Percentiles rank a stretch among this genome's conserved stretches.
phyloP scores from a whole-genome alignment of 305 asterid species.

The Ilex paraguariensis region DNA sequence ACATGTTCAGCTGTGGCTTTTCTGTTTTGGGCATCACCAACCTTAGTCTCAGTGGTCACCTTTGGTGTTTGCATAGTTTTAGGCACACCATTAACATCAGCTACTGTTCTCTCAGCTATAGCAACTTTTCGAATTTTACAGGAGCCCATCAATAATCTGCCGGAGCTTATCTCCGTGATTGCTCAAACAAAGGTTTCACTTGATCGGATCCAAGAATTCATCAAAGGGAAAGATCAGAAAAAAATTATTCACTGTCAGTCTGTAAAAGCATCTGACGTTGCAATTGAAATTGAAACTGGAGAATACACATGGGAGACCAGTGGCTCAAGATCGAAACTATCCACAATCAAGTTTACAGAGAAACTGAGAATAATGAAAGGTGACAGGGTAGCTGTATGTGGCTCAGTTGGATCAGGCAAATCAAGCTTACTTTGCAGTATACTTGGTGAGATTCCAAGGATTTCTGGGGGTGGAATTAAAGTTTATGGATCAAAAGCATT shows the following conservation, averaged over 20 bases:
- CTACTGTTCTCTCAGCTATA: slow-evolving; percentile 67
- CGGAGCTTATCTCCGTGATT: slow-evolving; percentile 66
- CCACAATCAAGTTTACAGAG: slow-evolving; percentile 41
- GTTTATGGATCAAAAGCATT: slow-evolving; percentile 58
- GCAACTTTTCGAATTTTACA: slow-evolving; percentile 83
- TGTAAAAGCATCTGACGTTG: slow-evolving; percentile 28
- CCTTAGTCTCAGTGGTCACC: slow-evolving; percentile 64
- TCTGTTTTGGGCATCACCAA: slow-evolving; percentile 88
- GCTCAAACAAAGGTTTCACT: slow-evolving; percentile 75
- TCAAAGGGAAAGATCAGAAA: slow-evolving; percentile 47
- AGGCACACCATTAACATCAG: slow-evolving; percentile 60
- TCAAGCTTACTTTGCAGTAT: slow-evolving; percentile 64
- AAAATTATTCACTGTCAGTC: slow-evolving; percentile 20
- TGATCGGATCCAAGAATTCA: slow-evolving; percentile 51
- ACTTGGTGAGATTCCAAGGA: slow-evolving; percentile 64
- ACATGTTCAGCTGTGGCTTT: slow-evolving; percentile 69
- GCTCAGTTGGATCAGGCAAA: slow-evolving; percentile 78
- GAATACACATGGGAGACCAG: slow-evolving; percentile 58
- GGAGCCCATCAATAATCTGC: slow-evolving; percentile 81
- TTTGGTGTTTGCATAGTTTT: slow-evolving; percentile 62
- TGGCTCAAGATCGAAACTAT: slow-evolving; percentile 23
- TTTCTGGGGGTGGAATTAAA: slow-evolving; percentile 44
- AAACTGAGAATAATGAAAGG: slow-evolving; percentile 46
- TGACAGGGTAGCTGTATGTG: slow-evolving; percentile 64
- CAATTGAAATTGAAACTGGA: slow-evolving; percentile 58